Evolutionary conservation across 2,329 filamentous ascomycete genomes (phyloP).

Genomic region (Aspergillus caelatus): DNA sequence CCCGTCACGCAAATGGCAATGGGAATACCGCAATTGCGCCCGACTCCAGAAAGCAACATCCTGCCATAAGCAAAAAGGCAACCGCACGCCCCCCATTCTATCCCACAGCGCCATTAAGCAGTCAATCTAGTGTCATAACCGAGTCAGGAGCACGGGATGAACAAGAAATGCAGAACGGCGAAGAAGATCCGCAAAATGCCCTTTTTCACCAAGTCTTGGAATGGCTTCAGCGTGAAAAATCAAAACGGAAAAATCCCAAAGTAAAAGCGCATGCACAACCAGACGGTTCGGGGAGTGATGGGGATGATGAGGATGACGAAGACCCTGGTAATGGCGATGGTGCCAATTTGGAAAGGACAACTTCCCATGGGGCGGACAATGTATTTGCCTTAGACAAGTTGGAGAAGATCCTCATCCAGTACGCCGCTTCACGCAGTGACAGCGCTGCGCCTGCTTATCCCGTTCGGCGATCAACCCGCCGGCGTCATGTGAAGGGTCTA

Average conservation of each 20-base stretch:
- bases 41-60: constrained; percentile 34
- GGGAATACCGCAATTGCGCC: constrained; percentile 20
- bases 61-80: constrained; percentile 31
- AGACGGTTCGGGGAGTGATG: constrained; percentile 44
- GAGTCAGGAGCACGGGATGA: constrained; percentile 30
- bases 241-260: constrained; percentile 63
- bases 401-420: constrained; percentile 66
- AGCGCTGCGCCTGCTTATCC: constrained; percentile 21
- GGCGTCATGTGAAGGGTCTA: constrained; percentile 40
- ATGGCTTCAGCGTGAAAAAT: constrained; percentile 81
- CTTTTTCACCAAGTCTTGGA: constrained; percentile 74
- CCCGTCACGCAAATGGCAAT: constrained; percentile 24
- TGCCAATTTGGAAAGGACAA: constrained; percentile 38
- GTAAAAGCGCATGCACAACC: constrained; percentile 46
- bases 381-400: constrained; percentile 77
- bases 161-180: constrained; percentile 24
- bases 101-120: constrained; percentile 30
- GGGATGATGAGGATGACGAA: constrained; percentile 28
- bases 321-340: constrained; percentile 21
- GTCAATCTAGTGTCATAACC: constrained; percentile 29
- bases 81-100: constrained; percentile 28
- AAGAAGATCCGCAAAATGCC: constrained; percentile 37
- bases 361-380: constrained; percentile 67
- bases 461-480: constrained; percentile 28
- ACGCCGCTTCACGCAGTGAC: constrained; percentile 38